Base-by-base conservation (phyloP, 108 stramenopile species). In the Discostella pseudostelligera region DNA sequence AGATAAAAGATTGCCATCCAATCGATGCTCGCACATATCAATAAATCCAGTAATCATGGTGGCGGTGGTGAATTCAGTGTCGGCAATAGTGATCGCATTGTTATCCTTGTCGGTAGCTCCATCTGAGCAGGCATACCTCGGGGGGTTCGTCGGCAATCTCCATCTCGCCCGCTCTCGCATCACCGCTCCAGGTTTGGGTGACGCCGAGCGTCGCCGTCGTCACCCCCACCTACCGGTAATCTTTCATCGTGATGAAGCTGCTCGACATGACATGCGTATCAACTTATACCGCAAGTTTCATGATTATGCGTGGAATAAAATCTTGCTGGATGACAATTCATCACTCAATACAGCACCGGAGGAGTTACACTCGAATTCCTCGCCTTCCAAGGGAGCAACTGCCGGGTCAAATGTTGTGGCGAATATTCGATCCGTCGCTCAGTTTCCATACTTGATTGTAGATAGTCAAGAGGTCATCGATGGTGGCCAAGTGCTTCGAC, bases 271-370 rank as follows among this genome's bases (percentile, higher is more conserved):
- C 3, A 32, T 1, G 19, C 14, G 17, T 3, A n/a, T 56, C 44
- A 32, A 45, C n/a, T 40, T 59, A 3, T 89, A 84, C 59, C 70
- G 79, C 49, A 60, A 66, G 25, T 89, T 86, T 74, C 68, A 80
- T 13, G 80, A 83, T 17, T 69, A 84, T 59, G 85, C 80, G 9
- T 84, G 72, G 80, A 54, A 66, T 44, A 70, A 59, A 44, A 44
- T 78, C 7, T 37, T 79, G 16, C 19, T 11, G 0, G 58, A 56
- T 0, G 39, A 37, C 0, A 39, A 56, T 24, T 35, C 13, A 37
- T 25, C 36, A 3, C n/a, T 40, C 19, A 19, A 39, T 22, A 40
- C 35, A 20, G 50, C 80, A 19, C 80, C 81, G 24, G 24, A 44
- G 8, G 58, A 81, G 4, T 42, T 83, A 16, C 25, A 22, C 6